A percentile compares a stretch with the other conserved stretches of the same genome.
Evolutionary conservation across 2,329 filamentous ascomycete species (phyloP).

Genomic region (Fusarium sp.): DNA sequence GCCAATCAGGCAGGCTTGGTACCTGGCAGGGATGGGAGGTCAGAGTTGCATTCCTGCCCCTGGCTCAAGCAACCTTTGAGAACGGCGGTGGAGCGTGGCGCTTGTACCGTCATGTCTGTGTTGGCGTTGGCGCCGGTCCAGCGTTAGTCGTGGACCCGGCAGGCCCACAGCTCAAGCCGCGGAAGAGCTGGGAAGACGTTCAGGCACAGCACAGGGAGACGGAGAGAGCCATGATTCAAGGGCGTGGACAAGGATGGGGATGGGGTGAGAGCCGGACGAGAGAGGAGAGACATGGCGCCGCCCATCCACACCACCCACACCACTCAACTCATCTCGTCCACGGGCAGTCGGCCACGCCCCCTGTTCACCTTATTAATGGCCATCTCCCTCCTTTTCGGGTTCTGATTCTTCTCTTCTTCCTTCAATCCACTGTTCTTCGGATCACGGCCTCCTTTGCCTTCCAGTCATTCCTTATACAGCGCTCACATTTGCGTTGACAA

Average conservation of each 20-base stretch:
- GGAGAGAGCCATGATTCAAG: constrained; percentile 19
- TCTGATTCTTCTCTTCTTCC: constrained; percentile 20
- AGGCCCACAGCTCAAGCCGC: constrained; percentile 28
- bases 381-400: constrained; percentile 39
- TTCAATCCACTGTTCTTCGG: constrained; percentile 25
- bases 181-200: constrained; percentile 11
- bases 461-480: constrained; percentile 44
- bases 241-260: constrained; percentile 16
- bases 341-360: constrained; percentile 36
- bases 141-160: not conserved
- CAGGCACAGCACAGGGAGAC: not conserved
- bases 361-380: constrained; percentile 45
- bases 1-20: constrained; percentile 38
- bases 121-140: constrained; percentile 34
- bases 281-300: constrained; percentile 34
- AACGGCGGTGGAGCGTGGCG: constrained; percentile 34
- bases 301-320: constrained; percentile 25
- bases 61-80: constrained; percentile 27
- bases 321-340: constrained; percentile 11
- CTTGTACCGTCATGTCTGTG: constrained; percentile 31
- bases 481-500: constrained; percentile 35
- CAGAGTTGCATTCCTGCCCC: constrained; percentile 13
- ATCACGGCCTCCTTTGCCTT: constrained; percentile 41
- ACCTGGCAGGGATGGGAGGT: constrained; percentile 39
- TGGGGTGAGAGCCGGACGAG: constrained; percentile 22